Base-by-base conservation (phyloP, 2,329 filamentous ascomycete species). In the Apiospora sp. region DNA sequence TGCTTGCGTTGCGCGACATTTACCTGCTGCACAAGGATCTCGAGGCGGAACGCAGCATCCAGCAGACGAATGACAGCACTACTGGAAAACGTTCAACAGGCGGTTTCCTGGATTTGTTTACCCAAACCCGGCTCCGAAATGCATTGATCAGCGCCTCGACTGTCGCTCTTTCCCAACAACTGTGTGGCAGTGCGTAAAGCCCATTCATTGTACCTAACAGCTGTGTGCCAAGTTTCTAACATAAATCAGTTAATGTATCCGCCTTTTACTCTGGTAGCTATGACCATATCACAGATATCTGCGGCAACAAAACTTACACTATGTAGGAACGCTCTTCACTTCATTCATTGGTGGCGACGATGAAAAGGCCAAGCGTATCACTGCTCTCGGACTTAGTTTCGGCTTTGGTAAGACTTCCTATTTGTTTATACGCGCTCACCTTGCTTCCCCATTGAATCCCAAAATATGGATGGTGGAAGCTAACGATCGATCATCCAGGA, bases 261-360 rank as follows among this genome's bases (percentile, higher is more conserved):
- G 84, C 84, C 0, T 86, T 87, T 69, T 86, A 87, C 74, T 86
- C 83, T 0, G 81, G 83, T 81, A 78, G 14, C 10, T 30, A 1
- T 22, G 12, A 37, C 24, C 58, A 8, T n/a, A 37, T 1, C n/a
- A 22, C 30, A 4, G 4, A 30, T 12, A 19, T 2, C 1, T 0
- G 16, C 6, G 5, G n/a, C 13, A 8, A 19, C 22, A 2, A 7
- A 30, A 10, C 67, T 68, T 13, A 68, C 41, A 8, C 1, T 16
- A 44, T 30, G 0, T 67, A n/a, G 76, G 77, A 77, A 46, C 79
- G 73, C 7, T 74, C 80, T 8, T 78, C 77, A 43, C 24, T 27
- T 30, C 41, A 1, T 8, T 68, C 5, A n/a, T 68, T 43, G 27
- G 22, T 19, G 41, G n/a, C 13, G n/a, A 46, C 1, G 41, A 19